Percentiles rank a stretch among this genome's conserved stretches.
phyloP scores from a whole-genome alignment of 1,284 basidiomycete species.

The Ustanciosporium gigantosporum region DNA sequence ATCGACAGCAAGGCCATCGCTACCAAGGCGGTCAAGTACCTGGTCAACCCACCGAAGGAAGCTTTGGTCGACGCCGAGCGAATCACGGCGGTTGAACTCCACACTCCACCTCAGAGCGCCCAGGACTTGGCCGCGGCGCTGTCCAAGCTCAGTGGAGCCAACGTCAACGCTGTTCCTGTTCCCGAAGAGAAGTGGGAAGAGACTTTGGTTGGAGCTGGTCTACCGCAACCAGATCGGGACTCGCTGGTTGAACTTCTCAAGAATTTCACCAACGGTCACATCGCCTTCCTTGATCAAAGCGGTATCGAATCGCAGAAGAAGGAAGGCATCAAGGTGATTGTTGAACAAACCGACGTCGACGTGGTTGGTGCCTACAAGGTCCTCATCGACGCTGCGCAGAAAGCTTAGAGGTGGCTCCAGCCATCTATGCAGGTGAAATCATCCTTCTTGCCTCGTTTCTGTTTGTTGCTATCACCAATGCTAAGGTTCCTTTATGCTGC shows the following conservation, averaged over 20 bases:
- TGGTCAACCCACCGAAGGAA: neutral
- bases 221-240: conserved; percentile 2
- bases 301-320: conserved; percentile 5
- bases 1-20: conserved; percentile 8
- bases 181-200: conserved; percentile 9
- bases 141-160: conserved; percentile 3
- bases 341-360: conserved; percentile 7
- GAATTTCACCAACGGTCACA: conserved; percentile 1
- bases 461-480: too few relatives aligned
- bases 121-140: conserved; percentile 12
- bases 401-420: too few relatives aligned
- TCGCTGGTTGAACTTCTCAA: conserved; percentile 7
- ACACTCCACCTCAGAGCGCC: conserved; percentile 6
- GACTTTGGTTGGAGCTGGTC: conserved; percentile 12
- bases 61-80: conserved; percentile 2
- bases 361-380: too few relatives aligned
- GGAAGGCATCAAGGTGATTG: conserved; percentile 8
- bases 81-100: conserved; percentile 10
- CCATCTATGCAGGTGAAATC: too few relatives aligned
- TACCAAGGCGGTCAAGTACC: conserved; percentile 13
- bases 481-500: too few relatives aligned
- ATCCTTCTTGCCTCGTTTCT: too few relatives aligned
- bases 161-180: conserved; percentile 12
- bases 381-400: too few relatives aligned
- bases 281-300: conserved; percentile 3